phyloP scores from a whole-genome alignment of 148 eudicot species.

The Spergularia marina region DNA sequence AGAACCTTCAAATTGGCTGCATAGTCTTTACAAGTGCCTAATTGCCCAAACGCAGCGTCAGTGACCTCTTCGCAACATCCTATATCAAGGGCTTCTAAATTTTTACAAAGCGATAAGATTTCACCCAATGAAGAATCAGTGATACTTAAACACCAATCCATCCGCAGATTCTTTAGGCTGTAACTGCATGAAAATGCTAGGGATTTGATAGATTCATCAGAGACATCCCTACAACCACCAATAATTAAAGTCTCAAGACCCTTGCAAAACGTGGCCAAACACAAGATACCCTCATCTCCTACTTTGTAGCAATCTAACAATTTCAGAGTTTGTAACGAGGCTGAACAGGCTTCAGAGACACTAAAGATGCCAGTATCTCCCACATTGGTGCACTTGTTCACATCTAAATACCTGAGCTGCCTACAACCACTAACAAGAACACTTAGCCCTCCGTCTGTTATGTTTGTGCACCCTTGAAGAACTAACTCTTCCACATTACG shows the following conservation, averaged over 20 bases:
- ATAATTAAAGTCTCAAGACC: slow-evolving; percentile 73
- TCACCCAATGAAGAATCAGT: slow-evolving; percentile 64
- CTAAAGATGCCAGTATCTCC: slow-evolving; percentile 67
- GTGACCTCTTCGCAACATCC: slow-evolving; percentile 91
- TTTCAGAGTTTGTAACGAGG: slow-evolving; percentile 60
- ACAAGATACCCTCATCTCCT: slow-evolving; percentile 61
- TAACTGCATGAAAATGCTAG: slow-evolving; percentile 50
- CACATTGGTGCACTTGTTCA: slow-evolving; percentile 77
- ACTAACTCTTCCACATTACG: slow-evolving; percentile 59
- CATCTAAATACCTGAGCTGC: slow-evolving; percentile 52
- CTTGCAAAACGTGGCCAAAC: slow-evolving; percentile 61
- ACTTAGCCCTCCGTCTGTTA: slow-evolving; percentile 71
- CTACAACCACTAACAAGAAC: slow-evolving; percentile 66
- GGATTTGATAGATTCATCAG: slow-evolving; percentile 55
- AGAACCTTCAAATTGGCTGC: slow-evolving; percentile 56
- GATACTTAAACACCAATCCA: slow-evolving; percentile 93
- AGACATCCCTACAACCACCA: slow-evolving; percentile 76
- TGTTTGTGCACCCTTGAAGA: slow-evolving; percentile 66
- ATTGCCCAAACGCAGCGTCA: slow-evolving; percentile 69
- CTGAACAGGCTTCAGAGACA: slow-evolving; percentile 61
- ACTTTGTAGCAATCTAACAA: slow-evolving; percentile 74
- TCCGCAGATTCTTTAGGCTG: slow-evolving; percentile 59
- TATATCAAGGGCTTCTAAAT: slow-evolving; percentile 70
- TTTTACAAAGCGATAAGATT: slow-evolving; percentile 55
- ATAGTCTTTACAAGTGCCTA: slow-evolving; percentile 39